phyloP scores from a whole-genome alignment of 2,329 filamentous ascomycete genomes.

The Botryotinia narcissicola region DNA sequence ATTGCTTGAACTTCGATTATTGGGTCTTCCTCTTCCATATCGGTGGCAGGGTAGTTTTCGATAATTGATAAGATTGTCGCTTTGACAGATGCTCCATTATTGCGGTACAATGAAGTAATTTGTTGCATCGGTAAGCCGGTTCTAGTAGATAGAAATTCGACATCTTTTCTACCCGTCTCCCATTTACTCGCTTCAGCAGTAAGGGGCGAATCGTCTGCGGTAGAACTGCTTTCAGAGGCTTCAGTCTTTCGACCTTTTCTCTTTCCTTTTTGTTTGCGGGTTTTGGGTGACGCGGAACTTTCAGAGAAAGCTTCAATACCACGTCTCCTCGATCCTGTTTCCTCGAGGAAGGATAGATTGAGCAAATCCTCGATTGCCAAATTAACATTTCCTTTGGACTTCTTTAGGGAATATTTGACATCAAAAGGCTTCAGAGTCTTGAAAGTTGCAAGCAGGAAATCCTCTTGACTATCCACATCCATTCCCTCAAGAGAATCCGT shows the following conservation, averaged over 20 bases:
- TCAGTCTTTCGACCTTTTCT: slow-evolving; percentile 30
- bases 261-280: slow-evolving; percentile 44
- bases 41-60: slow-evolving; percentile 31
- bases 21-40: slow-evolving; percentile 45
- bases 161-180: slow-evolving; percentile 54
- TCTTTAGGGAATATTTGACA: slow-evolving; percentile 64
- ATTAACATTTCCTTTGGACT: slow-evolving; percentile 64
- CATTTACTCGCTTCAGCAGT: slow-evolving; percentile 50
- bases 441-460: slow-evolving; percentile 68
- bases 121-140: slow-evolving; percentile 47
- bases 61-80: slow-evolving; percentile 53
- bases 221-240: slow-evolving; percentile 31
- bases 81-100: slow-evolving; percentile 54
- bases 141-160: slow-evolving; percentile 58
- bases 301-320: slow-evolving; percentile 81
- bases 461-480: slow-evolving; percentile 60
- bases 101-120: slow-evolving; percentile 59
- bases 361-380: slow-evolving; percentile 76
- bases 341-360: slow-evolving; percentile 73
- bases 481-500: slow-evolving; percentile 41
- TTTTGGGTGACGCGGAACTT: slow-evolving; percentile 38
- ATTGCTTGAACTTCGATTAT: slow-evolving; percentile 49
- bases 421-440: slow-evolving; percentile 64
- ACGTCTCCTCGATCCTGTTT: slow-evolving; percentile 61
- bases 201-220: slow-evolving; percentile 8